Evolutionary conservation across 2,329 filamentous ascomycete genomes (phyloP).

Genomic region (Cordyceps cicadae): DNA sequence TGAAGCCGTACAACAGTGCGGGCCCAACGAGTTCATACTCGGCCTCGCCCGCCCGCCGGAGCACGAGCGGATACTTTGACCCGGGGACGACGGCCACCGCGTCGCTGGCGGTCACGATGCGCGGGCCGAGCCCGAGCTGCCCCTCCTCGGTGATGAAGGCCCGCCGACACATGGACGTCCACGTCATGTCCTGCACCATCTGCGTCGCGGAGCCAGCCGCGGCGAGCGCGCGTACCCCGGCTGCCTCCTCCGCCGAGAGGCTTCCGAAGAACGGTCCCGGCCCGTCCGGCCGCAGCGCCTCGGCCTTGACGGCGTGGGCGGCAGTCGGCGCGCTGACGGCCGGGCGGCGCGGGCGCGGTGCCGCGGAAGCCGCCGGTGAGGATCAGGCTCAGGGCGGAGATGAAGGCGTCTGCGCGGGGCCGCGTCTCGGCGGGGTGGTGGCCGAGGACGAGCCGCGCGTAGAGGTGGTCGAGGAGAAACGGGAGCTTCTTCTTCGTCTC

Average conservation of each 20-base stretch:
- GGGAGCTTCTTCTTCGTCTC: conserved; percentile 3
- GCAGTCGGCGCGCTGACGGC: conserved; percentile 2
- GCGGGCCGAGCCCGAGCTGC: conserved; percentile 9
- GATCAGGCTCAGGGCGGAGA: conserved; percentile 3
- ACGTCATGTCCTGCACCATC: conserved; percentile 12
- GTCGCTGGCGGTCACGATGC: neutral
- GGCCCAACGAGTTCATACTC: conserved; percentile 7
- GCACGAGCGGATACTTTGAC: conserved; percentile 1
- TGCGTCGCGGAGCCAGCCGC: neutral
- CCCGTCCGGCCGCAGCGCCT: neutral
- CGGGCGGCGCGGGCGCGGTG: neutral
- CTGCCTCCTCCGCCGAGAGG: neutral
- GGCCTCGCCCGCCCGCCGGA: neutral
- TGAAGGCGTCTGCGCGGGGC: neutral
- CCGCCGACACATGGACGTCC: conserved; percentile 12
- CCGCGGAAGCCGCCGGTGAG: conserved; percentile 7
- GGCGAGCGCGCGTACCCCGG: neutral
- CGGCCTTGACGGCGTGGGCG: conserved; percentile 5
- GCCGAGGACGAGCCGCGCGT: neutral
- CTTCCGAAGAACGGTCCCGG: neutral
- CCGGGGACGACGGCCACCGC: neutral
- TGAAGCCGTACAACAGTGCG: conserved; percentile 8
- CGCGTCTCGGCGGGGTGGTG: neutral
- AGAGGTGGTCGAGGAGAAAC: conserved; percentile 8
- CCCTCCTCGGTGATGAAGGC: conserved; percentile 1